These are phyloP conservation scores for Selaginella moellendorffii DNA, from an alignment of 75 land plant species.

Conservation along the genomic window DNA sequence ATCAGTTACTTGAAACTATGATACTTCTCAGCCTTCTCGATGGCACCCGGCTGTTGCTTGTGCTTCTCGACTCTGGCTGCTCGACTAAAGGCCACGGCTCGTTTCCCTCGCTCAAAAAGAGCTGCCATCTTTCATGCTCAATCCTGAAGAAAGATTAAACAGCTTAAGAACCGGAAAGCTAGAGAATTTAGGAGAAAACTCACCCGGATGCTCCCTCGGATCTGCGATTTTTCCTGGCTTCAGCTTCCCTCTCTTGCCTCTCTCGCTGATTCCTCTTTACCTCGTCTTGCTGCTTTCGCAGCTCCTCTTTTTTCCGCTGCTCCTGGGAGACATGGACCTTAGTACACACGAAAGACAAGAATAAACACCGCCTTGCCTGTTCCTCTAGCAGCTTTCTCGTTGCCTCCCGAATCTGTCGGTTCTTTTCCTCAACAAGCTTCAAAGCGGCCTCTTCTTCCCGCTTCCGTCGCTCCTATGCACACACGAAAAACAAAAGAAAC, in stretches of 20 bases:
- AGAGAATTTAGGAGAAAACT: too few relatives aligned
- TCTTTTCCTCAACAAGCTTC: constrained; percentile 12
- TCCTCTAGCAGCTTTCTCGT: background rate
- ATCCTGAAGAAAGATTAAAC: background rate
- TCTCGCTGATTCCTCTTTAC: background rate
- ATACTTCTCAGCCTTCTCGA: too few relatives aligned
- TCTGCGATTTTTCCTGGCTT: background rate
- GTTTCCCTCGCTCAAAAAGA: background rate
- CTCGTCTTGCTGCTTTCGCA: background rate
- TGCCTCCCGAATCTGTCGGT: background rate
- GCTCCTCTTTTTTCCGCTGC: background rate
- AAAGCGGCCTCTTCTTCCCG: too few relatives aligned
- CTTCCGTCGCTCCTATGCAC: background rate
- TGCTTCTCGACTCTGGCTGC: too few relatives aligned
- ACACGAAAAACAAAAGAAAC: too few relatives aligned
- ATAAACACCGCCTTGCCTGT: background rate
- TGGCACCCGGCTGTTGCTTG: too few relatives aligned
- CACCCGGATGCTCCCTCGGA: too few relatives aligned
- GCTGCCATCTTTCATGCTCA: background rate
- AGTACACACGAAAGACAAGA: background rate
- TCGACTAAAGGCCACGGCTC: background rate
- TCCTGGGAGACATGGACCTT: background rate
- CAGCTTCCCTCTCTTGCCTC: background rate
- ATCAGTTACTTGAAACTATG: too few relatives aligned
- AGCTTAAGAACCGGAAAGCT: background rate